phyloP scores from a whole-genome alignment of 176 grass and related monocot genomes.

The Juncus effusus region DNA sequence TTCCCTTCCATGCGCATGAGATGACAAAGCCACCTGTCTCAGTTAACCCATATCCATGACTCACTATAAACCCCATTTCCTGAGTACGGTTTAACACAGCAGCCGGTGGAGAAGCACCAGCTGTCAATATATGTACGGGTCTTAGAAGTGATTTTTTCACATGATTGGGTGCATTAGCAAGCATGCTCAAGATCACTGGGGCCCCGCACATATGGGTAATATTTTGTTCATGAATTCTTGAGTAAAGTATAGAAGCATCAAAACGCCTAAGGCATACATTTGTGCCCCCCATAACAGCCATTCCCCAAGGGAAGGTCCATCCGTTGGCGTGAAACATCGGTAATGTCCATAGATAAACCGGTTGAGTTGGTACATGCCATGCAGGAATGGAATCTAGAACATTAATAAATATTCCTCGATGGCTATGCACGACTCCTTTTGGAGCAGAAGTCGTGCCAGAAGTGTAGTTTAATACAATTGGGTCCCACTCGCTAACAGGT shows the following conservation, averaged over 20 bases:
- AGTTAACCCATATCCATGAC: constrained; percentile 77
- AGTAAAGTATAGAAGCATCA: constrained; percentile 38
- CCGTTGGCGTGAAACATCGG: constrained; percentile 95
- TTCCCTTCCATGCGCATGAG: constrained; percentile 71
- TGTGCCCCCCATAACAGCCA: constrained; percentile 39
- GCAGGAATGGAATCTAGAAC: constrained; percentile 44
- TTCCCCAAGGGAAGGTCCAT: constrained; percentile 69
- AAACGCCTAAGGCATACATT: constrained; percentile 78
- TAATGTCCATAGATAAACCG: constrained; percentile 81
- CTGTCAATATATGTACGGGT: constrained; percentile 49
- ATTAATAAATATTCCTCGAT: constrained; percentile 56
- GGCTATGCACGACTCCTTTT: constrained; percentile 87
- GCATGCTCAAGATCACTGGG: constrained; percentile 85
- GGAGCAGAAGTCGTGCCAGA: constrained; percentile 87
- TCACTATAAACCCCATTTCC: constrained; percentile 56
- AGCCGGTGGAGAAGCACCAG: constrained; percentile 65
- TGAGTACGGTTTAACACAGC: constrained; percentile 56
- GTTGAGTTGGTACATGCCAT: constrained; percentile 47
- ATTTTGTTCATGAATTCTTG: constrained; percentile 27
- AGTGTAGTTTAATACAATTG: constrained; percentile 89
- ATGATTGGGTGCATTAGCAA: constrained; percentile 50
- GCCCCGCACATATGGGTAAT: constrained; percentile 82
- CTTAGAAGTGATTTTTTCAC: constrained; percentile 37
- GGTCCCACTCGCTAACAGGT: constrained; percentile 72
- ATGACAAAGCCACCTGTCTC: constrained; percentile 49